A percentile compares a stretch with the other conserved stretches of the same genome.
Conservation (phyloP, 805 yeast species). For the Candida ipomoeae region DNA sequence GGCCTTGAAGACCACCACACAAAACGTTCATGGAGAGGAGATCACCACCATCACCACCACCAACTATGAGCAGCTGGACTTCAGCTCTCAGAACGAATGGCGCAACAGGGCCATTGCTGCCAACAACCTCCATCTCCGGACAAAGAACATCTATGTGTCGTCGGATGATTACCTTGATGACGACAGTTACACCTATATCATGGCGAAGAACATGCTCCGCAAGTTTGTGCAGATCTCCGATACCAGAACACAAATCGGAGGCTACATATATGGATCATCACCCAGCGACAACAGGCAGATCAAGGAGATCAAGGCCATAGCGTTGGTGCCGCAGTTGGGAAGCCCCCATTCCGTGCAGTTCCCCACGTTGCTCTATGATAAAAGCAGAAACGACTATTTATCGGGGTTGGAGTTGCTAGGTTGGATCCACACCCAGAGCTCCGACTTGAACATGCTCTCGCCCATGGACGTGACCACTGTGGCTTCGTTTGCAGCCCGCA, state of each 20-base stretch:
- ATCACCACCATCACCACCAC: conserved; percentile 91
- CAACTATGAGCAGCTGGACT: conserved; percentile 78
- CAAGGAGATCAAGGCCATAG: conserved; percentile 74
- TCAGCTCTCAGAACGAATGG: conserved; percentile 88
- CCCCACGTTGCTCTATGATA: conserved; percentile 43
- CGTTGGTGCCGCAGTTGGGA: conserved; percentile 85
- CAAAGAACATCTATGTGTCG: conserved; percentile 67
- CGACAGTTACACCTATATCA: conserved; percentile 59
- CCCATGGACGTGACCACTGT: conserved; percentile 70
- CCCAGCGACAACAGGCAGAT: conserved; percentile 68
- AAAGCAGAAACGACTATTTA: conserved; percentile 30
- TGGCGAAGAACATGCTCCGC: conserved; percentile 78
- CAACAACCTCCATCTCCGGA: conserved; percentile 63
- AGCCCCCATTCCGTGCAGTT: conserved; percentile 61
- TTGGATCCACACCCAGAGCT: conserved; percentile 88
- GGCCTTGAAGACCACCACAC: conserved; percentile 76
- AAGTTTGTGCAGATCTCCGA: conserved; percentile 81
- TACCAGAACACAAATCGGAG: conserved; percentile 77
- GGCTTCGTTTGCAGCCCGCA: conserved; percentile 36
- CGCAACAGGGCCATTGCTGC: conserved; percentile 79
- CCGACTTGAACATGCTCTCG: conserved; percentile 58
- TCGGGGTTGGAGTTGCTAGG: conserved; percentile 73
- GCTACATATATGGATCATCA: conserved; percentile 71
- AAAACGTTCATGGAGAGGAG: conserved; percentile 94
- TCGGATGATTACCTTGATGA: conserved; percentile 50